Evolutionary conservation across 2,329 filamentous ascomycete species (phyloP).

Genomic region (Diaporthe nobilis): DNA sequence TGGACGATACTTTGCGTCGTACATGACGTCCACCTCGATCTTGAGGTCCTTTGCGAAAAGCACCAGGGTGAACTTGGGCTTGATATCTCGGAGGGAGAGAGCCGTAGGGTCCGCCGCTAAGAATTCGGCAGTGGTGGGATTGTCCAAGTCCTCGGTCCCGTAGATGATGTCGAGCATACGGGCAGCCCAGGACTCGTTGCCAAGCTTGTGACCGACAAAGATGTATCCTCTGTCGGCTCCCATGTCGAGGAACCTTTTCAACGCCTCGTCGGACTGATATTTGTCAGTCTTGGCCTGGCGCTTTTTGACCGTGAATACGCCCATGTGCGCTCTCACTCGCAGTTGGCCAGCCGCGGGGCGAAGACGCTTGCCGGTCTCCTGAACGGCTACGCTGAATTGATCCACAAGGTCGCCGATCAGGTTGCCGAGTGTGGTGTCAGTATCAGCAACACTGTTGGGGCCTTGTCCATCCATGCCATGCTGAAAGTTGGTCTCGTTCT

Average conservation of each 20-base stretch:
- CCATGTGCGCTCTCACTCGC: slow-evolving; percentile 37
- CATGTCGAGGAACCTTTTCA: slow-evolving; percentile 22
- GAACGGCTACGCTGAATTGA: slow-evolving; percentile 14
- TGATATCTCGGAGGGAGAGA: slow-evolving; percentile 36
- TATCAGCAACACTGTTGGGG: background rate
- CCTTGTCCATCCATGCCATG: background rate
- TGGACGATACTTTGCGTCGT: slow-evolving; percentile 2
- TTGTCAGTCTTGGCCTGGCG: slow-evolving; percentile 1
- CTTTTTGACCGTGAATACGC: slow-evolving; percentile 15
- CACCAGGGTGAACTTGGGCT: slow-evolving; percentile 40
- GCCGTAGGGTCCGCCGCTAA: slow-evolving; percentile 6
- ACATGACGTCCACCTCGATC: slow-evolving; percentile 44
- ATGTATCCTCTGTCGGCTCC: slow-evolving; percentile 29
- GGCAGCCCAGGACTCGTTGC: slow-evolving; percentile 14
- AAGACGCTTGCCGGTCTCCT: slow-evolving; percentile 34
- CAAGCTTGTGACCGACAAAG: slow-evolving; percentile 32
- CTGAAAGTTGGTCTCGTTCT: background rate
- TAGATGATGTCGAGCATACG: slow-evolving; percentile 35
- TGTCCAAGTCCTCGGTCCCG: slow-evolving; percentile 22
- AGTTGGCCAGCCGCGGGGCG: slow-evolving; percentile 32
- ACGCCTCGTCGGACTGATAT: slow-evolving; percentile 12
- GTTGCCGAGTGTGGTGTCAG: background rate
- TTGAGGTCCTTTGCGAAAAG: slow-evolving; percentile 43
- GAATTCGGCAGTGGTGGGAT: background rate
- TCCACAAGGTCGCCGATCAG: background rate